Evolutionary conservation across 306 rosid species (phyloP).

Genomic region (Inga leiocalycina): DNA sequence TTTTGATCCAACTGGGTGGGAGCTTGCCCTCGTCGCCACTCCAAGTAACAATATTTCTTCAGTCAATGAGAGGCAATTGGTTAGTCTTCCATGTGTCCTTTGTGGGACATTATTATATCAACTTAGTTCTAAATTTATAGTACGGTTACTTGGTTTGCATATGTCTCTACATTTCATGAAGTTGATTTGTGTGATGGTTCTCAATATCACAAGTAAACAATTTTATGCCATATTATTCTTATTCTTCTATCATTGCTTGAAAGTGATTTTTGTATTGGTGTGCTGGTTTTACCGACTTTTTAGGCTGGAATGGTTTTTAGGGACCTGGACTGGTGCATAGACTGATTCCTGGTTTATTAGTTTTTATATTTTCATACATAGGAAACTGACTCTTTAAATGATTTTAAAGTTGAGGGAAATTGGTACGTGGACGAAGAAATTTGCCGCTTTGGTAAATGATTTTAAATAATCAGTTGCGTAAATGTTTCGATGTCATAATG

Average conservation of each 20-base stretch:
- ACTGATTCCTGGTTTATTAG: too few relatives aligned
- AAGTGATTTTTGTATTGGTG: too few relatives aligned
- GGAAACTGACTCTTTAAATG: too few relatives aligned
- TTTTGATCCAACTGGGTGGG: conserved; percentile 98
- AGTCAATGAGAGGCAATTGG: conserved; percentile 86
- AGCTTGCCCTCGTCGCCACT: conserved; percentile 88
- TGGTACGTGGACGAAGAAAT: too few relatives aligned
- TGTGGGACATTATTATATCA: background rate
- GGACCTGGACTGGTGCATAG: too few relatives aligned
- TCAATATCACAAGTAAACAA: background rate
- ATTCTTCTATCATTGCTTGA: background rate
- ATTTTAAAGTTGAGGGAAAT: too few relatives aligned
- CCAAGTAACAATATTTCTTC: conserved; percentile 88
- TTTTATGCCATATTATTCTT: background rate
- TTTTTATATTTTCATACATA: too few relatives aligned
- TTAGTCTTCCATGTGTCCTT: conserved; percentile 44
- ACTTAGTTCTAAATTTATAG: conserved; percentile 1
- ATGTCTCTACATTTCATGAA: background rate
- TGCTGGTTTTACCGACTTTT: too few relatives aligned
- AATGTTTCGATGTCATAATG: background rate
- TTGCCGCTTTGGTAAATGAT: too few relatives aligned
- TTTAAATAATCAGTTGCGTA: too few relatives aligned
- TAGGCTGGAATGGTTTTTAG: too few relatives aligned
- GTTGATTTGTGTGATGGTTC: background rate
- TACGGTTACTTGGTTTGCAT: background rate